These are phyloP conservation scores for Xerocomus spinulosus DNA, from an alignment of 768 basidiomycete species.

Conservation along the genomic window DNA sequence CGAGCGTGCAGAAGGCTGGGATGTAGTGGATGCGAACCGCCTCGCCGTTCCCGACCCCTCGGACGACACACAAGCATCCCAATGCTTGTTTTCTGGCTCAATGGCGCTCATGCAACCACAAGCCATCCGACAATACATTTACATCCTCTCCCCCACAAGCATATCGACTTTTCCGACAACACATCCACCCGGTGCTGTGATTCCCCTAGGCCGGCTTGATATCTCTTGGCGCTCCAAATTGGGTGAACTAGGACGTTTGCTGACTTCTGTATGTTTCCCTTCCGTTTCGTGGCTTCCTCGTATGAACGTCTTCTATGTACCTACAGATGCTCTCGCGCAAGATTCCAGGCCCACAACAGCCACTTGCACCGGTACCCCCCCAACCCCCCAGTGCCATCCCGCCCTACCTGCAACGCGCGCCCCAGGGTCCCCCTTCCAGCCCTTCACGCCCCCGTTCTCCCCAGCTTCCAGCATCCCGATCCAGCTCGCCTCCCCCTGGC, in stretches of 20 bases:
- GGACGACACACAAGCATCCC: conserved; percentile 15
- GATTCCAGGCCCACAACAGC: conserved; percentile 51
- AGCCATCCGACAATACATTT: conserved; percentile 84
- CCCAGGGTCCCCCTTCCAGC: conserved; percentile 32
- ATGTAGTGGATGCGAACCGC: conserved; percentile 50
- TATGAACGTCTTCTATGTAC: background rate
- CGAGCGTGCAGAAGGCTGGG: conserved; percentile 67
- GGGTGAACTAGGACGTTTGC: conserved; percentile 80
- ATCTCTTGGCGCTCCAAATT: conserved; percentile 84
- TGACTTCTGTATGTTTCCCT: conserved; percentile 60
- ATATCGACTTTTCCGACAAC: conserved; percentile 42
- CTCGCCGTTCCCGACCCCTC: conserved; percentile 10
- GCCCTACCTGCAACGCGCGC: conserved; percentile 62
- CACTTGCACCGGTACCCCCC: conserved; percentile 20
- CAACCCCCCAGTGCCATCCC: conserved; percentile 71
- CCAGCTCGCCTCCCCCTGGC: conserved; percentile 50
- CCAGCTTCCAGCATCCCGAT: conserved; percentile 46
- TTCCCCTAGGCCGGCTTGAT: conserved; percentile 83
- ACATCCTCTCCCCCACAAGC: conserved; percentile 59
- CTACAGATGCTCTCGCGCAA: conserved; percentile 70
- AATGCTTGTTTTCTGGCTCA: conserved; percentile 53
- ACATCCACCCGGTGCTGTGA: conserved; percentile 61
- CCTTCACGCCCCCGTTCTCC: conserved; percentile 59
- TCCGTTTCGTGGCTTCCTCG: background rate
- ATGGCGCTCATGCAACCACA: conserved; percentile 77